A percentile compares a stretch with the other conserved stretches of the same genome.
Conservation (phyloP, 441 rosid species). For the Brassica hybrid region DNA sequence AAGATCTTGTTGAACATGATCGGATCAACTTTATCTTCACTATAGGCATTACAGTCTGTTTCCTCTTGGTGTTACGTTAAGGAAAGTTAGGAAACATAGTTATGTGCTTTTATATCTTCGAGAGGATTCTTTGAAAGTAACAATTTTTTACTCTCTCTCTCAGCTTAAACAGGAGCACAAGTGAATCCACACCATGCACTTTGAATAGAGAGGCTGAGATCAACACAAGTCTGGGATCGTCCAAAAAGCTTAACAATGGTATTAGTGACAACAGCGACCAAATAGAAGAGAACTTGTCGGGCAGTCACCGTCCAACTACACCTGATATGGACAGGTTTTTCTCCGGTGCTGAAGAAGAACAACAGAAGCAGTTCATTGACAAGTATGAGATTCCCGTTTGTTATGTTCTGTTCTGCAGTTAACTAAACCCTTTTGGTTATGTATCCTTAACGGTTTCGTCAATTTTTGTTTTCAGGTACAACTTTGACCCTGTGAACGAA, state of each 20-base stretch:
- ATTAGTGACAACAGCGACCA: slow-evolving; percentile 50
- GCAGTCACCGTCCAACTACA: slow-evolving; percentile 59
- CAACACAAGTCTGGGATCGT: slow-evolving; percentile 70
- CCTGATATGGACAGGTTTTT: slow-evolving; percentile 85
- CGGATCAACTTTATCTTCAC: slow-evolving; percentile 13
- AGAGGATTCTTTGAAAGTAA: slow-evolving; percentile 20
- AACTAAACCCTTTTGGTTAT: neutral
- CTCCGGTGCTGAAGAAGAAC: slow-evolving; percentile 73
- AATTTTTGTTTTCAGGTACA: slow-evolving; percentile 63
- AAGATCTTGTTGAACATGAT: slow-evolving; percentile 7
- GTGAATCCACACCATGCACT: slow-evolving; percentile 93
- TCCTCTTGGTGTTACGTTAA: slow-evolving; percentile 32
- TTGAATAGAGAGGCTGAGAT: slow-evolving; percentile 69
- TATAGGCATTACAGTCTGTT: neutral
- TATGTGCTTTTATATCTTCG: slow-evolving; percentile 23
- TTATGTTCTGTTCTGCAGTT: slow-evolving; percentile 23
- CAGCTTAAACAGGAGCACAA: slow-evolving; percentile 59
- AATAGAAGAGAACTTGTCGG: slow-evolving; percentile 42
- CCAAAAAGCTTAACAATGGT: slow-evolving; percentile 53
- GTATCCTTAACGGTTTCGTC: slow-evolving; percentile 8
- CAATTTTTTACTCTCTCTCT: slow-evolving; percentile 8
- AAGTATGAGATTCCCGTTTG: slow-evolving; percentile 46
- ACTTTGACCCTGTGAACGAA: slow-evolving; percentile 87
- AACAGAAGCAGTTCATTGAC: slow-evolving; percentile 66
- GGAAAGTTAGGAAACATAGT: neutral